Evolutionary conservation across 73 alveolate genomes (phyloP).

Genomic region (Tetrahymena borealis): DNA sequence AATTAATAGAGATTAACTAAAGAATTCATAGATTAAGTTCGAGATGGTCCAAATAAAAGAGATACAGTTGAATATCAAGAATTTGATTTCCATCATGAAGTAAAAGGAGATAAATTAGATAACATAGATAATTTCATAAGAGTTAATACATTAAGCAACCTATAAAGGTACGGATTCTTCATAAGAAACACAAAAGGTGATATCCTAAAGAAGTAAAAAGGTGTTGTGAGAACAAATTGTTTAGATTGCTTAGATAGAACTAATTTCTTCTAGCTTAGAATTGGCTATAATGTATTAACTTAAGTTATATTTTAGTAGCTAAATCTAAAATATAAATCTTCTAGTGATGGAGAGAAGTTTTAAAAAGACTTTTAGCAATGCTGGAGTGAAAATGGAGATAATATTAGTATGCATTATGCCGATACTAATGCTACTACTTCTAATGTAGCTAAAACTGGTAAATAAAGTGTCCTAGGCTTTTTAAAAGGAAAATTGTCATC

Average conservation of each 20-base stretch:
- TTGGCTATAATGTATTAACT: slow-evolving; percentile 57
- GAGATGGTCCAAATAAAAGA: not conserved
- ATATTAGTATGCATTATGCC: slow-evolving; percentile 75
- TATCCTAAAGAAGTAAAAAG: slow-evolving; percentile 57
- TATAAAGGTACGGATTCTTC: slow-evolving; percentile 11
- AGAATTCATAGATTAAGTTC: slow-evolving; percentile 18
- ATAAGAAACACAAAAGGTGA: slow-evolving; percentile 40
- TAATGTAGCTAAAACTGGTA: slow-evolving; percentile 87
- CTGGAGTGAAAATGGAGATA: slow-evolving; percentile 96
- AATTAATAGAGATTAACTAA: slow-evolving; percentile 63
- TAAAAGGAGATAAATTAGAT: slow-evolving; percentile 42
- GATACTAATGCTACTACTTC: slow-evolving; percentile 92
- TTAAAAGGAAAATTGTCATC: slow-evolving; percentile 14
- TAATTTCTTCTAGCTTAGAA: slow-evolving; percentile 85
- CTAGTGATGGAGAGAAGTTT: not conserved
- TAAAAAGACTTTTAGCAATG: slow-evolving; percentile 21
- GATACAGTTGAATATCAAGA: slow-evolving; percentile 34
- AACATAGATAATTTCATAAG: slow-evolving; percentile 51
- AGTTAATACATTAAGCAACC: slow-evolving; percentile 22
- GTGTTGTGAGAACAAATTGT: slow-evolving; percentile 91
- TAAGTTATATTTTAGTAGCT: not conserved
- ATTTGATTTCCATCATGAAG: slow-evolving; percentile 53
- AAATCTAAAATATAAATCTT: not conserved
- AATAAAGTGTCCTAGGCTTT: slow-evolving; percentile 52
- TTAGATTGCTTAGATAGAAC: slow-evolving; percentile 97